Evolutionary conservation across 805 yeast species (phyloP), one percentile per base, ranked within the genome.

Genomic region (Candida ulmi): DNA sequence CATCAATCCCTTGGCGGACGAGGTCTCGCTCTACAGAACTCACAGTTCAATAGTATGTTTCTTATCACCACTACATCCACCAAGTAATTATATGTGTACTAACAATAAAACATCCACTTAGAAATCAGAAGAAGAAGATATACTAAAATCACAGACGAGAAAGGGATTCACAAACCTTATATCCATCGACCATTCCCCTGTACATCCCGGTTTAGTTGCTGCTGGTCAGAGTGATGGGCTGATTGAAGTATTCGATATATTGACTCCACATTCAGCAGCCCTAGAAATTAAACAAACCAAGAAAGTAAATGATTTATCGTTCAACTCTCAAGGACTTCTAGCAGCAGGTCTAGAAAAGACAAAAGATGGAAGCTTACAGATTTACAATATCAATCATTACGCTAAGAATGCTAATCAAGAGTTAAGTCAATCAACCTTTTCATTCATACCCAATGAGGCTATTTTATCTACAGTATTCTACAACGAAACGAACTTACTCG

Each of bases 381-480:
- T 90, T 5, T 90, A 93, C 90, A 88, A 87, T 55, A 67, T 85
- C 4, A 76, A 74, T 40, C 79, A 78, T 48, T 82, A 77, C 44
- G 64, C 76, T 1, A 60, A 67, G 35, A 59, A 58, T 33, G 66
- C 66, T 17, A 71, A 71, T 42, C 75, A 74, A 26, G 76, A 74
- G 38, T 62, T 74, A 2, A 66, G 69, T n/a, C 67, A 72, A 39
- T 80, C 86, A 4, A 60, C 76, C 8, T 66, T 69, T 36, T 69
- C 83, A 0, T 80, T 71, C 49, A 68, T 86, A 19, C 76, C 81
- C 23, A 83, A 84, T 50, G 98, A 90, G 56, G 78, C 84, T 7
- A 73, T 91, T 0, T 63, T 80, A 1, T 80, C 93, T 1, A 63
- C 86, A 5, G 63, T 73, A 23, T 90, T 90, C 57, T 68, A 79